These are phyloP conservation scores for Dendrostoma leiphaemia DNA, from an alignment of 2,329 filamentous ascomycete genomes.

Conservation along the genomic window DNA sequence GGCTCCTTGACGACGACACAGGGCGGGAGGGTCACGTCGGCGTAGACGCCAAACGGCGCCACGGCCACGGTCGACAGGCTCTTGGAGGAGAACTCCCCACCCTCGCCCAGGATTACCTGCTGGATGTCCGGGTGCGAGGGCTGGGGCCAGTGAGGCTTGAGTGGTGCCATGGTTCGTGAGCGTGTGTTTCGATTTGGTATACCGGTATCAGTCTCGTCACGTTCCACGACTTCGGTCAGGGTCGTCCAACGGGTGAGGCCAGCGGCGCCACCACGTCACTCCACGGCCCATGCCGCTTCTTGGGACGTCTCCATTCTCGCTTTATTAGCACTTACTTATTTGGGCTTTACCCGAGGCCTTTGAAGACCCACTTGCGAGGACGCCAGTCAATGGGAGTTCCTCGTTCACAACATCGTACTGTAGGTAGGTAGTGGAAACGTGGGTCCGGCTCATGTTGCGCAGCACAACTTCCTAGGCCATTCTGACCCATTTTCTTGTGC, in stretches of 20 bases:
- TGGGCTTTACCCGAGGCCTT: not conserved
- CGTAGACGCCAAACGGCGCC: constrained; percentile 63
- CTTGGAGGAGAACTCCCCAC: constrained; percentile 55
- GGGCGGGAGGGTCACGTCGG: constrained; percentile 64
- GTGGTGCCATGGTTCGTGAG: constrained; percentile 47
- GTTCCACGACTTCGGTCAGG: too few species aligned
- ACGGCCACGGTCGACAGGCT: constrained; percentile 55
- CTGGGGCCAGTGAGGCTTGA: constrained; percentile 57
- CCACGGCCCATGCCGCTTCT: too few species aligned
- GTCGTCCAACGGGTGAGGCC: not conserved
- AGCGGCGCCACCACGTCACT: too few species aligned
- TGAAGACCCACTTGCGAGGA: not conserved
- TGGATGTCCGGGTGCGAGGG: constrained; percentile 60
- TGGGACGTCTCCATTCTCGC: not conserved
- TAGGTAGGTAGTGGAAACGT: too few species aligned
- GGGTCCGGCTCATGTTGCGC: too few species aligned
- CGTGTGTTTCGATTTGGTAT: too few species aligned
- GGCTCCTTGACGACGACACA: constrained; percentile 53
- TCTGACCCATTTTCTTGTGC: too few species aligned
- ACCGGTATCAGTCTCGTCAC: too few species aligned
- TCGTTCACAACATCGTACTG: too few species aligned
- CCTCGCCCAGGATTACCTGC: constrained; percentile 51
- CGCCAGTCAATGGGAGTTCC: too few species aligned
- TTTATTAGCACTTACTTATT: not conserved
- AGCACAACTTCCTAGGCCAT: too few species aligned